Base-by-base conservation (phyloP, 2,329 filamentous ascomycete genomes). In the Stylonectria norvegica region DNA sequence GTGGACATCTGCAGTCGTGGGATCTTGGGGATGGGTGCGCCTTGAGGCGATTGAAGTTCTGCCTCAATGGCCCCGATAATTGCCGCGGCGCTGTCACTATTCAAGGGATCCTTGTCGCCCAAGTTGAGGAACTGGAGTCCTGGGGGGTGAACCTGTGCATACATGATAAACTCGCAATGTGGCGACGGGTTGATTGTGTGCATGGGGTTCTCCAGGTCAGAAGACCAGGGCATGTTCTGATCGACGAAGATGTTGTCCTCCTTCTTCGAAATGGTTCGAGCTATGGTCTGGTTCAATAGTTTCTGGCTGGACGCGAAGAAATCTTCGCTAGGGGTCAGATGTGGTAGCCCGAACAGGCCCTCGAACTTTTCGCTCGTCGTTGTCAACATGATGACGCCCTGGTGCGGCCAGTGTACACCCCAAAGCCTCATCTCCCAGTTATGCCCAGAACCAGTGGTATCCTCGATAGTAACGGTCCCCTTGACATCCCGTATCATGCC, bases 341-440 rank as follows among this genome's bases (percentile, higher is more conserved):
- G 89, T 18, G 93, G 90, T 33, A 97, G 69, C 3, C 83, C 86
- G 61, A 95, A 95, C 40, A 97, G 83, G 30, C 93, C 90, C n/a
- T 85, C 81, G 57, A 93, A 93, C 69, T 95, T 96, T 59, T 95
- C 86, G 63, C 89, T 96, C 34, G 89, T 91, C 1, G 91, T 96
- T 2, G 85, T 87, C 59, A 97, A 69, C 23, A 97, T 69, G 35
- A 93, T 79, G 11, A 81, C 78, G 2, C 93, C 93, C 47, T 85
- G 79, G n/a, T 78, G 75, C 25, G 85, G 82, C 73, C 89, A 94
- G 67, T 97, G 91, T 4, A 94, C 76, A 4, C 93, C 93, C 63
- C 89, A 83, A 35, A 95, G 67, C 36, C 79, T 75, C 67, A 94
- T 81, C 52, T 90, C 84, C 81, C 86, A 90, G 51, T 80, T 86